A percentile compares a stretch with the other conserved stretches of the same genome.
phyloP scores from a whole-genome alignment of 768 basidiomycete genomes.

The Panellus pusillus region DNA sequence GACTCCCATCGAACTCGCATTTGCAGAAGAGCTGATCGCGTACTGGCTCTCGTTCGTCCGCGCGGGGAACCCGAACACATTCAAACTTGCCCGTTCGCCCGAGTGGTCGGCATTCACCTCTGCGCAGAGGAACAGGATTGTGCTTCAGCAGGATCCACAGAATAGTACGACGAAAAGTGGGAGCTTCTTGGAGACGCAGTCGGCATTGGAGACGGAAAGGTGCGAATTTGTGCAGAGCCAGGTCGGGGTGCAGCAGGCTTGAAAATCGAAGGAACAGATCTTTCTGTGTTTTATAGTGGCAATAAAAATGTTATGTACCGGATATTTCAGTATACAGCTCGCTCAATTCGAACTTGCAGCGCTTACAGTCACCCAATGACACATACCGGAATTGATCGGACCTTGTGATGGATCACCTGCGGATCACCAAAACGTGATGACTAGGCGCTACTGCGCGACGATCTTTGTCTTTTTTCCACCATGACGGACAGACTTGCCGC shows the following conservation, averaged over 20 bases:
- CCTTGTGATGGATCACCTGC: too few relatives aligned
- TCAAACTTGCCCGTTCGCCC: conserved; percentile 52
- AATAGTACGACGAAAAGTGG: conserved; percentile 35
- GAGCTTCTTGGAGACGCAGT: conserved; percentile 42
- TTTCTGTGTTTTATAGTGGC: too few relatives aligned
- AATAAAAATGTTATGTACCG: too few relatives aligned
- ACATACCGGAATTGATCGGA: too few relatives aligned
- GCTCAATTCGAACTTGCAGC: too few relatives aligned
- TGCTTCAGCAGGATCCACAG: conserved; percentile 40
- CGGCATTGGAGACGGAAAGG: conserved; percentile 34
- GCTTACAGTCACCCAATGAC: too few relatives aligned
- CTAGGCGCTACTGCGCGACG: background rate
- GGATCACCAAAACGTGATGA: too few relatives aligned
- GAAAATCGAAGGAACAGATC: background rate
- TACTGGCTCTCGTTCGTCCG: conserved; percentile 71
- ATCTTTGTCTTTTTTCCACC: conserved; percentile 1
- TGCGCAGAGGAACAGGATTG: conserved; percentile 37
- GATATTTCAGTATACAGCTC: too few relatives aligned
- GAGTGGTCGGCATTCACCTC: conserved; percentile 44
- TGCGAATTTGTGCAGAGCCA: conserved; percentile 40
- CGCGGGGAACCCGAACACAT: conserved; percentile 52
- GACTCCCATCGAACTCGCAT: conserved; percentile 46
- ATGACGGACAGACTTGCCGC: conserved; percentile 13
- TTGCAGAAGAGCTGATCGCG: conserved; percentile 59
- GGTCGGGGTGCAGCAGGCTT: conserved; percentile 36